Percentiles rank a stretch among this genome's conserved stretches.
Evolutionary conservation across 495 filamentous ascomycete genomes (phyloP).

Genomic region (Friedmanniomyces endolithicus): DNA sequence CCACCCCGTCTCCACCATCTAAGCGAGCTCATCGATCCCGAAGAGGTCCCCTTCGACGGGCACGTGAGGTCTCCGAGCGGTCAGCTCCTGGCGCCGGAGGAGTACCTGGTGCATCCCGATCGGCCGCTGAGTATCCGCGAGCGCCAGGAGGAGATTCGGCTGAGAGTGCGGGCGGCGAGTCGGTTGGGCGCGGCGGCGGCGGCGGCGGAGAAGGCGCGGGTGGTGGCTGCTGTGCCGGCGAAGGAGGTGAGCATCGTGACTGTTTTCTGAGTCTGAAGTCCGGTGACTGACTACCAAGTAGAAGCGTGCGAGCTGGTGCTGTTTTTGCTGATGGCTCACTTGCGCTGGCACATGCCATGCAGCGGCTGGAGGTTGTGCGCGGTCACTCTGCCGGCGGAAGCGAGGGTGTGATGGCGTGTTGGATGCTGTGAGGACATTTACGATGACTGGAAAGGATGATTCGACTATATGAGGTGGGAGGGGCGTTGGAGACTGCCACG

Average conservation of each 20-base stretch:
- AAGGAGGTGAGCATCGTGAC: not conserved
- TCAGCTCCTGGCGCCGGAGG: conserved; percentile 18
- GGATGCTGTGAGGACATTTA: not conserved
- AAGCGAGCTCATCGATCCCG: conserved; percentile 29
- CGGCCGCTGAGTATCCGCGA: conserved; percentile 28
- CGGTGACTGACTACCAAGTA: not conserved
- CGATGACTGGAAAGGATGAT: not conserved
- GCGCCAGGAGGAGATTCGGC: conserved; percentile 25
- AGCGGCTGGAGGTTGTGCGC: too few species aligned
- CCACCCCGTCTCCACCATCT: conserved; percentile 21
- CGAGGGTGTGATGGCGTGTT: not conserved
- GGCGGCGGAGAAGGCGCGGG: conserved; percentile 1
- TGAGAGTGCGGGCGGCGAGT: conserved; percentile 1
- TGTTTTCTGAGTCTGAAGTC: not conserved
- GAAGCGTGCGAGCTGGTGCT: not conserved
- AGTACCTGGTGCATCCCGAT: conserved; percentile 21
- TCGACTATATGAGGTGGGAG: not conserved
- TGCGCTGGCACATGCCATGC: not conserved
- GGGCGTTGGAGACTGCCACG: not conserved
- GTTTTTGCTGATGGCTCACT: not conserved
- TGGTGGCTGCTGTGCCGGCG: not conserved
- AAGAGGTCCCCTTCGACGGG: conserved; percentile 17
- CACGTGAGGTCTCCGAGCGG: conserved; percentile 25
- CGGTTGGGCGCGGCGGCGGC: not conserved
- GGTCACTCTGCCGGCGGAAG: too few species aligned